phyloP scores from a whole-genome alignment of 257 asterid genomes.

The Scutellaria barbata region DNA sequence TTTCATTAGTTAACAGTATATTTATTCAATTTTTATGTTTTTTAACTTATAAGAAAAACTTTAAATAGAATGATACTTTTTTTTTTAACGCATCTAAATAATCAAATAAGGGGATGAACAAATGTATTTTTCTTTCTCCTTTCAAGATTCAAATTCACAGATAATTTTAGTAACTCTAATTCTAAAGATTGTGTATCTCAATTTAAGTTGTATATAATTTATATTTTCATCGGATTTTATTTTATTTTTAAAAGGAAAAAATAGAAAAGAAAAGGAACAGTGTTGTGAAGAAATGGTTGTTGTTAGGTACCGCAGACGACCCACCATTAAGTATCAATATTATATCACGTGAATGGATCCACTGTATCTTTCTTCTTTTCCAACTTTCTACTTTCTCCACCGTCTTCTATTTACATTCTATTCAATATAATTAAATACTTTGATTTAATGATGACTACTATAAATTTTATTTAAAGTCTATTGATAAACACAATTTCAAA shows the following conservation, averaged over 20 bases:
- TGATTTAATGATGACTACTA: neutral
- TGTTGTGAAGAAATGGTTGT: constrained; percentile 38
- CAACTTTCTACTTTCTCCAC: constrained; percentile 1
- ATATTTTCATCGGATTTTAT: neutral
- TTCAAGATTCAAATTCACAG: too few species aligned
- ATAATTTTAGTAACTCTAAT: too few species aligned
- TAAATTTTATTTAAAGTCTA: neutral
- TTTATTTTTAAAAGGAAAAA: neutral
- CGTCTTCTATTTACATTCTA: neutral
- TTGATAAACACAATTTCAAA: neutral
- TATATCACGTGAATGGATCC: constrained; percentile 39
- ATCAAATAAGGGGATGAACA: too few species aligned
- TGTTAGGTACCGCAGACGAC: constrained; percentile 40
- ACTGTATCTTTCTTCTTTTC: constrained; percentile 20
- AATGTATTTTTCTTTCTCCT: too few species aligned
- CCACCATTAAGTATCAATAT: constrained; percentile 41
- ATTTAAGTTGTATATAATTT: too few species aligned
- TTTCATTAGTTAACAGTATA: too few species aligned
- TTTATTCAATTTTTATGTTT: too few species aligned
- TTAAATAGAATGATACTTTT: too few species aligned
- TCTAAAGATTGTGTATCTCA: too few species aligned
- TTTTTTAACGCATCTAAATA: too few species aligned
- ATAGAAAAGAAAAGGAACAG: neutral
- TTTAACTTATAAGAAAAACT: too few species aligned
- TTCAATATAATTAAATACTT: too few species aligned